These are phyloP conservation scores for Fusarium scirpi DNA, from an alignment of 2,329 filamentous ascomycete genomes.

Conservation along the genomic window DNA sequence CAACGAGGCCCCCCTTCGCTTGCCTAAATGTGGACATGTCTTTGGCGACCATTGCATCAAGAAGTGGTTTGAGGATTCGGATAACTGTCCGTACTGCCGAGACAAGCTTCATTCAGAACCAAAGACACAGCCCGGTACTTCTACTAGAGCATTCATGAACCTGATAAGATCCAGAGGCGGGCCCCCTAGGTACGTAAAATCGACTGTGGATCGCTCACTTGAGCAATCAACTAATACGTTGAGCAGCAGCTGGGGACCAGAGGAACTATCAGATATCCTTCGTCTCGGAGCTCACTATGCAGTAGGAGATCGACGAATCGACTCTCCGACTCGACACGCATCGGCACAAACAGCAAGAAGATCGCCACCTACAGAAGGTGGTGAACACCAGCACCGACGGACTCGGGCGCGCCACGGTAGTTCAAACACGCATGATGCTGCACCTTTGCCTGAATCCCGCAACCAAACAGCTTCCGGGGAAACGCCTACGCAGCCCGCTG, in stretches of 20 bases:
- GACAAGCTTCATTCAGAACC: constrained; percentile 68
- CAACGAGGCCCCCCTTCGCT: constrained; percentile 66
- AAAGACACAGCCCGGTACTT: constrained; percentile 36
- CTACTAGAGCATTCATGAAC: constrained; percentile 48
- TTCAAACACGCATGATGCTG: constrained; percentile 15
- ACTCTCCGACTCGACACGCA: constrained; percentile 25
- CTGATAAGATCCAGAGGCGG: constrained; percentile 49
- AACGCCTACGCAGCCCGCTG: constrained; percentile 3
- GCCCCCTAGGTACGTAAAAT: constrained; percentile 40
- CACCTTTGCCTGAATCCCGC: constrained; percentile 7
- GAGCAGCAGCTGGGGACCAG: constrained; percentile 17
- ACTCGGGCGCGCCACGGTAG: constrained; percentile 46
- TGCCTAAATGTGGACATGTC: constrained; percentile 72
- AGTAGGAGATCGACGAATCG: constrained; percentile 24
- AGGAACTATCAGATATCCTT: constrained; percentile 33
- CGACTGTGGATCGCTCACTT: background rate
- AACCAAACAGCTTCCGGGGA: constrained; percentile 6
- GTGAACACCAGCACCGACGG: constrained; percentile 48
- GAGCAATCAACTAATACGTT: constrained; percentile 19
- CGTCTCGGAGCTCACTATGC: constrained; percentile 15
- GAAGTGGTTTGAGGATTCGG: constrained; percentile 73
- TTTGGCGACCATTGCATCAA: constrained; percentile 74
- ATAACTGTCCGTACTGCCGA: constrained; percentile 74
- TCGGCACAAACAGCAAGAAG: constrained; percentile 40
- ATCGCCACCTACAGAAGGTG: constrained; percentile 46